A percentile compares a stretch with the other conserved stretches of the same genome.
Evolutionary conservation across 129 eudicot genomes (phyloP).

Genomic region (Helichrysum umbraculigerum): DNA sequence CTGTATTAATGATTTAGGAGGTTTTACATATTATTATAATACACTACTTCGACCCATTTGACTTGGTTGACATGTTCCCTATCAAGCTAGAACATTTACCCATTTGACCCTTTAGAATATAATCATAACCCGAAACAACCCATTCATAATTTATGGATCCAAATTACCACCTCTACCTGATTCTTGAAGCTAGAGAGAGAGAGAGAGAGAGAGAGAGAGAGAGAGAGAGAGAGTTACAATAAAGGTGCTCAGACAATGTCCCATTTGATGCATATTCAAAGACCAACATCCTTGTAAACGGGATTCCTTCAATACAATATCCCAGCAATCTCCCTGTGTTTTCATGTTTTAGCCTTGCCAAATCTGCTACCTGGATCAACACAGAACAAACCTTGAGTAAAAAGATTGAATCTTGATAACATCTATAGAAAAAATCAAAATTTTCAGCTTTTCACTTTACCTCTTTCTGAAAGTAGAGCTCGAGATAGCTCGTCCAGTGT

Average conservation of each 20-base stretch:
- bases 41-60: not conserved
- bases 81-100: not conserved
- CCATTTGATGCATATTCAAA: slow-evolving; percentile 97
- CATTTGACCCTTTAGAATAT: not conserved
- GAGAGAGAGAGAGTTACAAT: slow-evolving; percentile 52
- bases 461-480: slow-evolving; percentile 89
- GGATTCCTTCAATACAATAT: slow-evolving; percentile 73
- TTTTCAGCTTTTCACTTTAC: slow-evolving; percentile 29
- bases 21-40: not conserved
- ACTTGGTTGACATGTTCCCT: not conserved
- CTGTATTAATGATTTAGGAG: not conserved
- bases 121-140: not conserved
- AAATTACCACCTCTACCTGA: not conserved
- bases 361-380: slow-evolving; percentile 72
- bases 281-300: slow-evolving; percentile 94
- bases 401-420: slow-evolving; percentile 6
- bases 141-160: not conserved
- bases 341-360: slow-evolving; percentile 81
- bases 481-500: slow-evolving; percentile 75
- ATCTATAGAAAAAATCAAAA: not conserved
- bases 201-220: slow-evolving; percentile 30
- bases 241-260: slow-evolving; percentile 89
- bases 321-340: slow-evolving; percentile 75
- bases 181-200: not conserved
- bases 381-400: slow-evolving; percentile 17